Evolutionary conservation across 257 asterid genomes (phyloP).

Genomic region (Jaltomata sinuosa): DNA sequence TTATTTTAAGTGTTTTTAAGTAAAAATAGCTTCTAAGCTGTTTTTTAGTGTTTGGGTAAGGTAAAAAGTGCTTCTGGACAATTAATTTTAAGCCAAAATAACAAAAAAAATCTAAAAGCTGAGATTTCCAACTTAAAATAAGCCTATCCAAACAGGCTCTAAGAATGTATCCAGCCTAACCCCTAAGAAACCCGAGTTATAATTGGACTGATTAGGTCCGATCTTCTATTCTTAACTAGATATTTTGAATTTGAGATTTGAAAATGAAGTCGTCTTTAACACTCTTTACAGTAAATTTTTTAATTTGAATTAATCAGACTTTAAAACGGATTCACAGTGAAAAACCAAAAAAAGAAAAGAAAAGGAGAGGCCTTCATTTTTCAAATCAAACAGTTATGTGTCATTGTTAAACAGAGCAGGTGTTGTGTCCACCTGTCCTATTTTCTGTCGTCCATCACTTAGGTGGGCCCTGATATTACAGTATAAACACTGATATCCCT

Average conservation of each 20-base stretch:
- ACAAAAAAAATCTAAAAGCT: too few relatives aligned
- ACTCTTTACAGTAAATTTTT: too few relatives aligned
- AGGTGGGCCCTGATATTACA: not conserved
- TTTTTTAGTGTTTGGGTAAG: too few relatives aligned
- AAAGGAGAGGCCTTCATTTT: not conserved
- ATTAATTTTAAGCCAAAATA: too few relatives aligned
- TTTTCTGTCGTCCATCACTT: not conserved
- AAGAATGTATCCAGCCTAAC: not conserved
- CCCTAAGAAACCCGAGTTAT: not conserved
- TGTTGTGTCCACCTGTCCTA: not conserved
- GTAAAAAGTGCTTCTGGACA: too few relatives aligned
- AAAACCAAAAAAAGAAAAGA: not conserved
- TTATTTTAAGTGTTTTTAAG: too few relatives aligned
- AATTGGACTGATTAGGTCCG: too few relatives aligned
- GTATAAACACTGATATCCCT: not conserved
- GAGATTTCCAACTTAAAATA: too few relatives aligned
- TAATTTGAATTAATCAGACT: not conserved
- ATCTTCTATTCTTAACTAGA: not conserved
- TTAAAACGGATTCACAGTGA: fast-evolving
- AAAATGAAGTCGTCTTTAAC: not conserved
- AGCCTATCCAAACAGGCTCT: too few relatives aligned
- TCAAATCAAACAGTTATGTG: not conserved
- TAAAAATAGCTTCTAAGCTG: too few relatives aligned
- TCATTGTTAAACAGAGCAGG: not conserved
- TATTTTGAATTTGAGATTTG: not conserved